Conservation (phyloP, 2,329 filamentous ascomycete species). For the Colletotrichum musicola region DNA sequence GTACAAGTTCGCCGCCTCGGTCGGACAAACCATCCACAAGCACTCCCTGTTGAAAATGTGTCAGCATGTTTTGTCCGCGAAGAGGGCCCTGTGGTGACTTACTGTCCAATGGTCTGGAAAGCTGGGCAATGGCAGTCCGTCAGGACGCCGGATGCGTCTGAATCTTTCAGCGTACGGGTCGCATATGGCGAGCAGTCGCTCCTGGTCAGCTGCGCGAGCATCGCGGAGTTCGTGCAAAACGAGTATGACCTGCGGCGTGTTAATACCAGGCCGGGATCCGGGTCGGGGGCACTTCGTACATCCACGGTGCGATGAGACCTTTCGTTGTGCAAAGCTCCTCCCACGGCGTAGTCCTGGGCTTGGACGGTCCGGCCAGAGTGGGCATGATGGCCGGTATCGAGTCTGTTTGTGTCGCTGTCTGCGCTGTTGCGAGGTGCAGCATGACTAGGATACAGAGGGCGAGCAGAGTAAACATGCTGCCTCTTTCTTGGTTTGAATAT, state of each 20-base stretch:
- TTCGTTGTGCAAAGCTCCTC: slow-evolving; percentile 16
- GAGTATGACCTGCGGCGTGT: slow-evolving; percentile 4
- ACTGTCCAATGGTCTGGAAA: slow-evolving; percentile 14
- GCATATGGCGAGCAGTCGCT: slow-evolving; percentile 6
- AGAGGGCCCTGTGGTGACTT: neutral
- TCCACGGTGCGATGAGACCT: slow-evolving; percentile 7
- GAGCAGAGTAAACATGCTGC: neutral
- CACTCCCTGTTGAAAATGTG: neutral
- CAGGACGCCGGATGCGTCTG: slow-evolving; percentile 1
- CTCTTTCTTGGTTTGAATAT: neutral
- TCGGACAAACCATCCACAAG: slow-evolving; percentile 2
- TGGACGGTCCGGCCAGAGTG: slow-evolving; percentile 15
- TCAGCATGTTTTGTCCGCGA: neutral
- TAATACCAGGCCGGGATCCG: neutral
- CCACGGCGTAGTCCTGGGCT: slow-evolving; percentile 4
- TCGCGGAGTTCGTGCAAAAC: slow-evolving; percentile 17
- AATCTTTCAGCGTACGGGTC: neutral
- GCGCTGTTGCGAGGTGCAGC: neutral
- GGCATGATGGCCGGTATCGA: slow-evolving; percentile 18
- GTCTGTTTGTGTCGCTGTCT: neutral
- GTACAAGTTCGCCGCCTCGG: slow-evolving; percentile 12
- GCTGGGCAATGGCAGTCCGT: slow-evolving; percentile 7
- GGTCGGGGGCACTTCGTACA: neutral
- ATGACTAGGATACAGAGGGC: neutral
- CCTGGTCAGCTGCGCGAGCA: slow-evolving; percentile 6